Percentiles rank a stretch among this genome's conserved stretches.
Conservation (phyloP, 2,329 filamentous ascomycete genomes). For the Diaporthe batatas region DNA sequence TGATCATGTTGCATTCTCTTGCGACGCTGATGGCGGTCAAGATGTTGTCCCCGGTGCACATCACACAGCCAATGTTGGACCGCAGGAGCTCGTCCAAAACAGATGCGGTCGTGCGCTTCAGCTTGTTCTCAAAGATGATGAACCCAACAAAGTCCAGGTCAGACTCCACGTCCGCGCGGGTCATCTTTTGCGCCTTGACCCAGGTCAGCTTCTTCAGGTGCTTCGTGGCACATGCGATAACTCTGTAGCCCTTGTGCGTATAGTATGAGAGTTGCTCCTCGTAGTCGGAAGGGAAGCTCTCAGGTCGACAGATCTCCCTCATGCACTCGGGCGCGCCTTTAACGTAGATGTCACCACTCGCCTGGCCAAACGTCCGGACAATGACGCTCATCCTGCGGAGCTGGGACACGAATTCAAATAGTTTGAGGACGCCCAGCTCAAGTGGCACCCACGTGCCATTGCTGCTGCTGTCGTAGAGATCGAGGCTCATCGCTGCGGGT, state of each 20-base stretch:
- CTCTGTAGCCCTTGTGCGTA: conserved; percentile 94
- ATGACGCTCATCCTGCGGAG: conserved; percentile 93
- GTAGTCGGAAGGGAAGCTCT: conserved; percentile 89
- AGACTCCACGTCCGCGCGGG: conserved; percentile 85
- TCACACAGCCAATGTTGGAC: conserved; percentile 89
- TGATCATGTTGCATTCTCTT: conserved; percentile 87
- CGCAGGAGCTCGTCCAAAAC: conserved; percentile 85
- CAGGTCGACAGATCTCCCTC: conserved; percentile 88
- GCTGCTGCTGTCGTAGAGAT: conserved; percentile 63
- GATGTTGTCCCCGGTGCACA: conserved; percentile 99
- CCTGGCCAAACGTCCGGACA: conserved; percentile 87
- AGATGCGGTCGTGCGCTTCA: conserved; percentile 86
- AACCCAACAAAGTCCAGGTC: conserved; percentile 91
- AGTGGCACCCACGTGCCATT: conserved; percentile 64
- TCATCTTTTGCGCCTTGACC: conserved; percentile 96
- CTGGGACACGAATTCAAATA: conserved; percentile 95
- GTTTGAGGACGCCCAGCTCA: conserved; percentile 90
- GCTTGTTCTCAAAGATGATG: conserved; percentile 98
- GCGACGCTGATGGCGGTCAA: conserved; percentile 96
- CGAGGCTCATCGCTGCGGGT: conserved; percentile 67
- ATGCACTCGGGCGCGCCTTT: conserved; percentile 98
- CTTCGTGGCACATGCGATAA: conserved; percentile 94
- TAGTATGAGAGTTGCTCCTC: conserved; percentile 91
- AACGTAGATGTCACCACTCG: conserved; percentile 89
- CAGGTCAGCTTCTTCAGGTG: conserved; percentile 89